Percentiles rank a stretch among this genome's conserved stretches.
Conservation (phyloP, 345 rosid species). For the Eucalyptus microcorys region DNA sequence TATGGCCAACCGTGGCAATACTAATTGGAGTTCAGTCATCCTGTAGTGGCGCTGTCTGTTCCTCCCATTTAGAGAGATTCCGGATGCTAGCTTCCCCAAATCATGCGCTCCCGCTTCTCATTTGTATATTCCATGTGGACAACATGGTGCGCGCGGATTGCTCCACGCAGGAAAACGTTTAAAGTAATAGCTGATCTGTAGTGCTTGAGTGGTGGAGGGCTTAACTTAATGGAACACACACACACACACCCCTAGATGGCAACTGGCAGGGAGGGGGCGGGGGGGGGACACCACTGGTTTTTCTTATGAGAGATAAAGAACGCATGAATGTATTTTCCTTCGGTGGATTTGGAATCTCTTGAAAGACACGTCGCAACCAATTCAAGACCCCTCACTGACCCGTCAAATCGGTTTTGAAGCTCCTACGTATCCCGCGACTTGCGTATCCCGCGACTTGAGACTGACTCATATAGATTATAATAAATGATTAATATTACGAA, state of each 20-base stretch:
- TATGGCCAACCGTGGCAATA: neutral
- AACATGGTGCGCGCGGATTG: neutral
- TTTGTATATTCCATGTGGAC: neutral
- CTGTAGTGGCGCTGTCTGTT: neutral
- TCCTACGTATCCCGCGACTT: too few species aligned
- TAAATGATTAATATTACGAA: accelerated
- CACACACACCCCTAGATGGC: neutral
- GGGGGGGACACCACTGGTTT: neutral
- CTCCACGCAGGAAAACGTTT: neutral
- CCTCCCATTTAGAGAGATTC: neutral
- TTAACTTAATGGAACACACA: neutral
- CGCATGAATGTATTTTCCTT: neutral
- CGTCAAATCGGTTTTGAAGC: neutral
- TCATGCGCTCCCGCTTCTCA: neutral
- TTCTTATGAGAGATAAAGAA: neutral
- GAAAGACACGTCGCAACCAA: neutral
- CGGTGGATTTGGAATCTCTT: neutral
- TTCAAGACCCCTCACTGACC: neutral
- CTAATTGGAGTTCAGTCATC: neutral
- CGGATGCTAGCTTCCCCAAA: neutral
- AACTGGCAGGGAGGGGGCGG: neutral
- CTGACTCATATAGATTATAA: neutral
- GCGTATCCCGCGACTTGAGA: neutral
- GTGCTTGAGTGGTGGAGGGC: neutral
- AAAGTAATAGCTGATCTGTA: neutral